Evolutionary conservation across 2,329 filamentous ascomycete species (phyloP).

Genomic region (Torrubiellomyces zombiae): DNA sequence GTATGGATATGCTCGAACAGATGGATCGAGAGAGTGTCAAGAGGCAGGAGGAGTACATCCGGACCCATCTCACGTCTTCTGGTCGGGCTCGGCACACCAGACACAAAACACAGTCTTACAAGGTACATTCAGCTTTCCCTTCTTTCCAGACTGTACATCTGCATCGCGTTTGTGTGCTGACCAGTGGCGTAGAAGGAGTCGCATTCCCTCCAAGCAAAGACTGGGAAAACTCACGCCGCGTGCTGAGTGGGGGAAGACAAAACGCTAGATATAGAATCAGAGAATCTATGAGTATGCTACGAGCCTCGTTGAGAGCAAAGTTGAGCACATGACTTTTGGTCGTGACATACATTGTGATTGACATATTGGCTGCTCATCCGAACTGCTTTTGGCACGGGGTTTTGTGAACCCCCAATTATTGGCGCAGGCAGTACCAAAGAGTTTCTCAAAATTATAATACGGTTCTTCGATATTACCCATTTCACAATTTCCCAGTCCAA

Average conservation of each 20-base stretch:
- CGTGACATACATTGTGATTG: too few species aligned
- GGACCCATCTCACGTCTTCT: constrained; percentile 34
- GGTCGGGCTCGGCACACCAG: constrained; percentile 36
- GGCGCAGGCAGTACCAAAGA: too few species aligned
- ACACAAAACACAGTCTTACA: constrained; percentile 22
- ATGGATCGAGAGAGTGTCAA: constrained; percentile 59
- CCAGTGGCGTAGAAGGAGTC: constrained; percentile 42
- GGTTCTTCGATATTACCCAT: too few species aligned
- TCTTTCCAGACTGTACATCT: not conserved
- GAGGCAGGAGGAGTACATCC: constrained; percentile 50
- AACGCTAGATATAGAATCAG: constrained; percentile 4
- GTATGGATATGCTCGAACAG: constrained; percentile 50
- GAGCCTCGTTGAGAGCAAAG: too few species aligned
- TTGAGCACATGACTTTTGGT: too few species aligned
- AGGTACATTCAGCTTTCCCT: constrained; percentile 23
- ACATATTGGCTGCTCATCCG: too few species aligned
- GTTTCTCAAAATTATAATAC: too few species aligned
- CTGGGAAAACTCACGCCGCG: constrained; percentile 75
- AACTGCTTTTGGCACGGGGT: too few species aligned
- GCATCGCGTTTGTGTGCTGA: constrained; percentile 4
- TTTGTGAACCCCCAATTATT: too few species aligned
- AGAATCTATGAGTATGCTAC: constrained; percentile 2
- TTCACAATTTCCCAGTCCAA: too few species aligned
- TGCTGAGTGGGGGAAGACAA: constrained; percentile 52
- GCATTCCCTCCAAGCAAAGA: constrained; percentile 79